Conservation (phyloP, 192 early-diverging fungal genomes). For the Kickxella alabastrina region DNA sequence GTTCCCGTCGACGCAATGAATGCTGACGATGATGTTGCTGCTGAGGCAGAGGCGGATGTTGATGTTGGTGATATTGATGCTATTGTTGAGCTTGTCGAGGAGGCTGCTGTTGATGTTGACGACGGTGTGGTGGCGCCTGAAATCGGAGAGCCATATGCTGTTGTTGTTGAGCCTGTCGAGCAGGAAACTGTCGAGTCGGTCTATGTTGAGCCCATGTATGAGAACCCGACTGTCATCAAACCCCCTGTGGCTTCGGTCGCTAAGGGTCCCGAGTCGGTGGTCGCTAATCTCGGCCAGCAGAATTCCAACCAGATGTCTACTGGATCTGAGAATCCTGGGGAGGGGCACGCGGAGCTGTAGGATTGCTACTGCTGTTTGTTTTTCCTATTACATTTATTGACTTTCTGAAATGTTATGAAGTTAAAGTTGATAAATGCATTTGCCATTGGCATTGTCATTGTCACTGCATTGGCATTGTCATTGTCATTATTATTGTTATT, state of each 20-base stretch:
- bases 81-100: neutral
- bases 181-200: constrained; percentile 4
- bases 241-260: neutral
- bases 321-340: neutral
- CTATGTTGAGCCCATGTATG: constrained; percentile 11
- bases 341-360: too few relatives aligned
- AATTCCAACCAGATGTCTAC: constrained; percentile 3
- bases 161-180: neutral
- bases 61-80: neutral
- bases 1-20: neutral
- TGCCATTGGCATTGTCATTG: too few relatives aligned
- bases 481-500: too few relatives aligned
- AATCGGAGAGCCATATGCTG: neutral
- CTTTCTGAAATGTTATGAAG: neutral
- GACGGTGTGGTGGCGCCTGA: constrained; percentile 3
- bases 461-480: too few relatives aligned
- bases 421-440: too few relatives aligned
- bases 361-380: neutral
- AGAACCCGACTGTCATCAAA: neutral
- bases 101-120: neutral
- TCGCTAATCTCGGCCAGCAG: neutral
- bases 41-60: neutral
- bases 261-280: constrained; percentile 3
- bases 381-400: neutral
- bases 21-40: neutral